Base-by-base conservation (phyloP, 441 rosid genomes). In the Geranium incanum region DNA sequence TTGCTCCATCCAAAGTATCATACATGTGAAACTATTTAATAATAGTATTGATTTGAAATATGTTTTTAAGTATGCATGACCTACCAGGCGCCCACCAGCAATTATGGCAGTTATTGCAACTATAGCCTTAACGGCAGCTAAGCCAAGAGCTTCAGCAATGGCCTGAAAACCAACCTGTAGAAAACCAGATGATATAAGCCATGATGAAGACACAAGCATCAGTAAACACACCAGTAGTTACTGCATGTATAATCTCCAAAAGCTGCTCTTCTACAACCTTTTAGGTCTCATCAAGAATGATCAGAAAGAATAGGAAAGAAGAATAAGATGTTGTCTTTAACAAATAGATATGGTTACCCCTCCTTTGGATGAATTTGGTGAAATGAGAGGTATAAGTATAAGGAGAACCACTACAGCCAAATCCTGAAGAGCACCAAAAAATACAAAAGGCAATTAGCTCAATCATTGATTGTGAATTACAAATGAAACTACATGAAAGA, bases 331-430 rank as follows among this genome's bases (percentile, higher is more conserved):
- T 6, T 52, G 65, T 19, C 64, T 57, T 33, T 41, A 41, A 41
- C 48, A 41, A 66, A 57, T 64, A 71, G 75, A 74, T 75, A 70
- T 67, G 68, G 73, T 85, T 90, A 92, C 97, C 97, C 99, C 99
- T 87, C 99, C 97, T 86, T 89, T 95, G 52, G 97, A 89, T 74
- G 99, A 95, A 86, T 86, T 95, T 70, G 99, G 97, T 70, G 97
- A 95, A 75, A 95, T 85, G 78, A 95, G 99, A 77, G 99, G 97
- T 82, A 95, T 92, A 70, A 95, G 96, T 77, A 95, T 95, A 71
- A 95, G 92, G 86, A 95, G 79, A 73, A 92, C 99, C 77, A 92
- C 97, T 72, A 92, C 99, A 75, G 99, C 99, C 85, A 95, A 86
- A 86, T 95, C 99, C 97, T 95, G 96, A 33, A 78, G 76, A 74